Evolutionary conservation across 345 rosid genomes (phyloP).

Genomic region (Rhodomyrtus tomentosa): DNA sequence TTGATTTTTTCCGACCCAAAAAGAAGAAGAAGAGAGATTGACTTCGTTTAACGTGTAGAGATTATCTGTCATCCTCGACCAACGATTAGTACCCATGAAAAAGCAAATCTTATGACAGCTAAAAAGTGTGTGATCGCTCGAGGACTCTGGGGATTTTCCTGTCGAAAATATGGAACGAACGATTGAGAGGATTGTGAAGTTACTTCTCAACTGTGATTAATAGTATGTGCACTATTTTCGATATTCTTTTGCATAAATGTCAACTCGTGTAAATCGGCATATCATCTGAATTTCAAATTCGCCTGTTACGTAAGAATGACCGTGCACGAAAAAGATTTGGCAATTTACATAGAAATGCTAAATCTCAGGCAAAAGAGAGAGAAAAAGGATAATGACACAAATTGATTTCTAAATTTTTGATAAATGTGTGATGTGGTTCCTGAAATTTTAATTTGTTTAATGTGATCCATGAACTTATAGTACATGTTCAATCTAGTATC

Average conservation of each 20-base stretch:
- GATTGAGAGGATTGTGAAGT: not conserved
- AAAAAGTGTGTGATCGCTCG: not conserved
- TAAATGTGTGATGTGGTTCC: too few species aligned
- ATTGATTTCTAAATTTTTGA: too few species aligned
- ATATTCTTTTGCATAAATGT: not conserved
- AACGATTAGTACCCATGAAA: not conserved
- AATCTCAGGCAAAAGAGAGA: not conserved
- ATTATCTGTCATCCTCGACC: not conserved
- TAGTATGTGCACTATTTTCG: not conserved
- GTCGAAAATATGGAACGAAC: not conserved
- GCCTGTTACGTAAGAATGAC: not conserved
- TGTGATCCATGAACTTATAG: too few species aligned
- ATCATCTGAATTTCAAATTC: not conserved
- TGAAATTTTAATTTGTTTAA: too few species aligned
- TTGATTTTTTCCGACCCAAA: too few species aligned
- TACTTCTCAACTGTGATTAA: not conserved
- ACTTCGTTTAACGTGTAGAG: not conserved
- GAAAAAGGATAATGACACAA: too few species aligned
- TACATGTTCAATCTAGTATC: too few species aligned
- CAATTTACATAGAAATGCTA: not conserved
- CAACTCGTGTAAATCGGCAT: not conserved
- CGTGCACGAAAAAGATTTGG: not conserved
- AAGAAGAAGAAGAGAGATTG: too few species aligned
- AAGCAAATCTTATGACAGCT: not conserved
- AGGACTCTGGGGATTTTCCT: too few species aligned